Evolutionary conservation across 192 early-diverging fungal genomes (phyloP).

Genomic region (Entomortierella chlamydospora): DNA sequence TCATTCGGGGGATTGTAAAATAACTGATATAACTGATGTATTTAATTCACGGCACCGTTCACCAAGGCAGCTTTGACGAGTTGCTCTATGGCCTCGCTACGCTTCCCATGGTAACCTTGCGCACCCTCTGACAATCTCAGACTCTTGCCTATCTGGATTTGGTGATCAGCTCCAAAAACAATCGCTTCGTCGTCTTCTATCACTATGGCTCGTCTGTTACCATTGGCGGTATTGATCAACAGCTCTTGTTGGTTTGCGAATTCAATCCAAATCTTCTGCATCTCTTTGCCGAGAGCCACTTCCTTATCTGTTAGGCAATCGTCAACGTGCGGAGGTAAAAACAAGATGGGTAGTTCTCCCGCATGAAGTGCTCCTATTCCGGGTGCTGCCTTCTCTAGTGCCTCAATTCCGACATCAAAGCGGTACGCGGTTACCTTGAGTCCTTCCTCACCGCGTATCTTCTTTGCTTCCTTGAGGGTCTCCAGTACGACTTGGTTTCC

Average conservation of each 20-base stretch:
- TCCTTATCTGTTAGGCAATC: constrained; percentile 4
- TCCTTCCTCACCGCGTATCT: not conserved
- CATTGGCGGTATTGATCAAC: not conserved
- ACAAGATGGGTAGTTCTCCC: constrained; percentile 20
- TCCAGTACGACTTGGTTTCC: not conserved
- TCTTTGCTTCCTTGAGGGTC: not conserved
- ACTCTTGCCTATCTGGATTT: not conserved
- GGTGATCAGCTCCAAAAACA: not conserved
- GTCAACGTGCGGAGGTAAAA: constrained; percentile 15
- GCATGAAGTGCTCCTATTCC: constrained; percentile 28
- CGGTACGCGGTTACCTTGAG: constrained; percentile 7
- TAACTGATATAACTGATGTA: too few species aligned
- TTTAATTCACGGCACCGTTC: not conserved
- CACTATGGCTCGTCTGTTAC: not conserved
- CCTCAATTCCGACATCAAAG: constrained; percentile 16
- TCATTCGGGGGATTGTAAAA: too few species aligned
- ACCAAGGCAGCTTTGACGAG: not conserved
- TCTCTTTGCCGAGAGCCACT: constrained; percentile 3
- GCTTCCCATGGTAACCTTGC: not conserved
- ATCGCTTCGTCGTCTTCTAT: not conserved
- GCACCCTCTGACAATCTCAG: not conserved
- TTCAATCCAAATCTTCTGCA: constrained; percentile 25
- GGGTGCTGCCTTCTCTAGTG: not conserved
- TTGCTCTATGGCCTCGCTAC: not conserved
- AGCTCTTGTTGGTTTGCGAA: constrained; percentile 21